Conservation (phyloP, 768 basidiomycete genomes). For the Suillus paluster region DNA sequence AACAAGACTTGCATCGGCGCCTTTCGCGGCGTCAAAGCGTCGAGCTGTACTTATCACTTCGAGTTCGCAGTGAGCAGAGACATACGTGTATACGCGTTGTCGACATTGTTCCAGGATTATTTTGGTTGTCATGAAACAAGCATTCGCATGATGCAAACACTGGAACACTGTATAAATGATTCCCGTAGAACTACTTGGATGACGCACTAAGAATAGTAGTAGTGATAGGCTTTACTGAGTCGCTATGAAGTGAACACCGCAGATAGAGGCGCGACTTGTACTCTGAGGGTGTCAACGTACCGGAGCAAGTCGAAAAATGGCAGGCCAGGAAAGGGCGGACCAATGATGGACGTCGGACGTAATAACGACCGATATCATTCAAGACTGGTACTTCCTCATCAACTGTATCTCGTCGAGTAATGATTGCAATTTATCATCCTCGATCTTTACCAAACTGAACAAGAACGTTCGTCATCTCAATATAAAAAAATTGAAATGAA, state of each 20-base stretch:
- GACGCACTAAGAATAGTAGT: neutral
- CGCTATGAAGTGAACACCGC: neutral
- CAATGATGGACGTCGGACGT: neutral
- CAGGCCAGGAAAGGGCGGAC: neutral
- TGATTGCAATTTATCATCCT: conserved; percentile 83
- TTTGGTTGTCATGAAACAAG: neutral
- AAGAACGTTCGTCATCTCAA: neutral
- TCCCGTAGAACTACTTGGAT: neutral
- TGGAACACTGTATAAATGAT: neutral
- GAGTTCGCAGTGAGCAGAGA: neutral
- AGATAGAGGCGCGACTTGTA: neutral
- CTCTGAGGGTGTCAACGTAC: neutral
- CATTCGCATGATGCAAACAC: neutral
- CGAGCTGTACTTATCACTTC: neutral
- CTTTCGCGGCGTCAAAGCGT: neutral
- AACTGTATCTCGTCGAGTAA: conserved; percentile 88
- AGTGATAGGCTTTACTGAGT: neutral
- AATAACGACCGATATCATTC: conserved; percentile 20
- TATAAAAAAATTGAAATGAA: neutral
- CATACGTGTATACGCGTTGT: neutral
- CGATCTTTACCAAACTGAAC: conserved; percentile 69
- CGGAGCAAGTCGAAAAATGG: neutral
- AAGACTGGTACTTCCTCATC: conserved; percentile 88
- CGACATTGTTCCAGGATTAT: neutral
- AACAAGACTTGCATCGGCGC: neutral